Percentiles rank a stretch among this genome's conserved stretches.
These are phyloP conservation scores for Arctium minus DNA, from an alignment of 129 eudicot genomes.

Conservation along the genomic window DNA sequence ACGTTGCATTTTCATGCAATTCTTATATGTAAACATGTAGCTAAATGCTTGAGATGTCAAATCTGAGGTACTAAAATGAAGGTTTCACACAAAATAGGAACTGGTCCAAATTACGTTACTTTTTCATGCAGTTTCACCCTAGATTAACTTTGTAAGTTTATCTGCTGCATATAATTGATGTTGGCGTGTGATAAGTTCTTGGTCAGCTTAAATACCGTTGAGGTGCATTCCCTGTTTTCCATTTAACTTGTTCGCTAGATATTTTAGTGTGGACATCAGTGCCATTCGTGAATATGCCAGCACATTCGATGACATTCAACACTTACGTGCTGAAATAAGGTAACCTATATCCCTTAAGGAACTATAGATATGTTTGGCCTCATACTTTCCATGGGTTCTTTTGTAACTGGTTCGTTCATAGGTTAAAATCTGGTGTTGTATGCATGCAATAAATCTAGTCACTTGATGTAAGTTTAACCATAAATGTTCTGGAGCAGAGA, in stretches of 20 bases:
- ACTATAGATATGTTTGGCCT: neutral
- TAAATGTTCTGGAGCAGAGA: slow-evolving; percentile 57
- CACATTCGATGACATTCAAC: slow-evolving; percentile 68
- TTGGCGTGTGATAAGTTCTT: neutral
- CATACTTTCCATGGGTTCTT: neutral
- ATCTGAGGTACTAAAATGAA: neutral
- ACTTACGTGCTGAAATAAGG: slow-evolving; percentile 96
- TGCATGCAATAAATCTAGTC: neutral
- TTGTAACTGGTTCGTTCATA: neutral
- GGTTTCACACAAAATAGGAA: neutral
- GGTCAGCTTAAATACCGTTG: neutral
- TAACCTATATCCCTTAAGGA: slow-evolving; percentile 20
- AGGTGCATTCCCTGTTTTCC: slow-evolving; percentile 21
- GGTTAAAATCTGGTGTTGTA: neutral
- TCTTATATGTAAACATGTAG: neutral
- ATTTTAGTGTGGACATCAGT: slow-evolving; percentile 78
- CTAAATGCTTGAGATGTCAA: neutral
- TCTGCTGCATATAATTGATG: neutral
- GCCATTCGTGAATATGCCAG: slow-evolving; percentile 84
- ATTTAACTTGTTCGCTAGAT: slow-evolving; percentile 51
- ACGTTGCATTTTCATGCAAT: neutral
- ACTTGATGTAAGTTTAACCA: slow-evolving; percentile 5
- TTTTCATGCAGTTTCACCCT: neutral
- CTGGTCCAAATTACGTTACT: neutral
- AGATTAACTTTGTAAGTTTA: slow-evolving; percentile 9